A percentile compares a stretch with the other conserved stretches of the same genome.
These are phyloP conservation scores for Coemansia sp. DNA, from an alignment of 192 early-diverging fungal genomes.

Conservation along the genomic window DNA sequence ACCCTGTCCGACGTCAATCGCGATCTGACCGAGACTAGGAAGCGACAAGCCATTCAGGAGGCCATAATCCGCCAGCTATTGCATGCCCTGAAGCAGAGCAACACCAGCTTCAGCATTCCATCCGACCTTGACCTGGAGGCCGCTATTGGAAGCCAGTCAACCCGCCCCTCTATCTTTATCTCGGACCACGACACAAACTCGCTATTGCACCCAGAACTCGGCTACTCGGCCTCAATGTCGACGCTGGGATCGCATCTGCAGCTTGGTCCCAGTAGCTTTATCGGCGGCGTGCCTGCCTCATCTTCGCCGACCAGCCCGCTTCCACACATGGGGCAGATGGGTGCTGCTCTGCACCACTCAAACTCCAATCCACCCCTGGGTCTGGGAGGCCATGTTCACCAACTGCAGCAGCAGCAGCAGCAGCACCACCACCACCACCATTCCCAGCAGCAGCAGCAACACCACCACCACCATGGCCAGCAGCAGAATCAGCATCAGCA, in stretches of 20 bases:
- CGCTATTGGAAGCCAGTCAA: constrained; percentile 41
- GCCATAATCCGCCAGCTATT: constrained; percentile 65
- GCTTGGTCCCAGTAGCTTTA: constrained; percentile 37
- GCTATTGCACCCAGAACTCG: constrained; percentile 46
- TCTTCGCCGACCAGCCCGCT: constrained; percentile 46
- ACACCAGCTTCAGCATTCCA: constrained; percentile 25
- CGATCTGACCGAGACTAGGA: constrained; percentile 69
- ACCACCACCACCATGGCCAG: constrained; percentile 11
- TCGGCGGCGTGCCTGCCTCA: constrained; percentile 32
- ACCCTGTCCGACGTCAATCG: constrained; percentile 68
- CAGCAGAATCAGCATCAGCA: constrained; percentile 14
- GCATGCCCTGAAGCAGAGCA: constrained; percentile 44
- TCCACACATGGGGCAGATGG: constrained; percentile 37
- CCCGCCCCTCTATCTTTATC: constrained; percentile 50
- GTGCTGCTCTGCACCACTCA: constrained; percentile 42
- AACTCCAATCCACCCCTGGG: constrained; percentile 34
- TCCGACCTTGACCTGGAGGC: constrained; percentile 46
- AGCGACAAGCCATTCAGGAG: constrained; percentile 68
- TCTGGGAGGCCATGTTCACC: constrained; percentile 9
- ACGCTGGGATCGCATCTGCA: constrained; percentile 41
- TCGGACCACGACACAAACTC: constrained; percentile 53
- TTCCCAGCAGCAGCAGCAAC: constrained; percentile 11
- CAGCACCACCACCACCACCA: constrained; percentile 11
- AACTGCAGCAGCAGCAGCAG: constrained; percentile 10
- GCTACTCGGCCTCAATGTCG: constrained; percentile 46